Evolutionary conservation across 176 grass and related monocot species (phyloP).

Genomic region (Tillandsia fasciculata): DNA sequence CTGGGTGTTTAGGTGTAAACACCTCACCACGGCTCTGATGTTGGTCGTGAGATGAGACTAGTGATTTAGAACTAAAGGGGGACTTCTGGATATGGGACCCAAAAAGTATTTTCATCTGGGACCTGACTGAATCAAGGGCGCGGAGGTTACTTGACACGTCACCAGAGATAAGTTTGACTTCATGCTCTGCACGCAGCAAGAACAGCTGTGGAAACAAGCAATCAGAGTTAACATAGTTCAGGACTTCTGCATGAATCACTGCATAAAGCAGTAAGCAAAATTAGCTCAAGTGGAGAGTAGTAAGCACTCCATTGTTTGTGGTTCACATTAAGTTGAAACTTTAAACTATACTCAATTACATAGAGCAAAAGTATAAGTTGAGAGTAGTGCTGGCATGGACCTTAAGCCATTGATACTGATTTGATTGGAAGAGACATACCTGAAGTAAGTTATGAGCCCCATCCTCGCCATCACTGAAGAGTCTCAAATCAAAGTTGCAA

Average conservation of each 20-base stretch:
- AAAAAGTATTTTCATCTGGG: slow-evolving; percentile 42
- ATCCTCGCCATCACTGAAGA: slow-evolving; percentile 56
- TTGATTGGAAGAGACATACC: slow-evolving; percentile 26
- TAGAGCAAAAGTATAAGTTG: too few species aligned
- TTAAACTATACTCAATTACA: too few species aligned
- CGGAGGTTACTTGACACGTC: slow-evolving; percentile 39
- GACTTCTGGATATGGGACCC: slow-evolving; percentile 27
- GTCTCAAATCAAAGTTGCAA: slow-evolving; percentile 51
- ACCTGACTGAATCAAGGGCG: slow-evolving; percentile 41
- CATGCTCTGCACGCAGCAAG: slow-evolving; percentile 52
- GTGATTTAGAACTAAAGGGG: background rate
- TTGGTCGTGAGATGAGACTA: slow-evolving; percentile 17
- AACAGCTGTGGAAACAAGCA: slow-evolving; percentile 37
- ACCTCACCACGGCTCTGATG: slow-evolving; percentile 32
- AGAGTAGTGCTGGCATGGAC: too few species aligned
- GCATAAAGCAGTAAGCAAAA: background rate
- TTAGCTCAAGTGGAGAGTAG: too few species aligned
- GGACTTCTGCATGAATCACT: background rate
- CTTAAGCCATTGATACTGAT: too few species aligned
- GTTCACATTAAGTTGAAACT: too few species aligned
- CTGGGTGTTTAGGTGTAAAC: slow-evolving; percentile 63
- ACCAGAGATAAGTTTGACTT: slow-evolving; percentile 46
- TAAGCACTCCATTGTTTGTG: too few species aligned
- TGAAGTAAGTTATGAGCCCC: slow-evolving; percentile 69
- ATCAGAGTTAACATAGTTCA: slow-evolving; percentile 12